Evolutionary conservation across 1,284 basidiomycete genomes (phyloP), one percentile per base, ranked within the genome.

Genomic region (Sporisorium graminicola): DNA sequence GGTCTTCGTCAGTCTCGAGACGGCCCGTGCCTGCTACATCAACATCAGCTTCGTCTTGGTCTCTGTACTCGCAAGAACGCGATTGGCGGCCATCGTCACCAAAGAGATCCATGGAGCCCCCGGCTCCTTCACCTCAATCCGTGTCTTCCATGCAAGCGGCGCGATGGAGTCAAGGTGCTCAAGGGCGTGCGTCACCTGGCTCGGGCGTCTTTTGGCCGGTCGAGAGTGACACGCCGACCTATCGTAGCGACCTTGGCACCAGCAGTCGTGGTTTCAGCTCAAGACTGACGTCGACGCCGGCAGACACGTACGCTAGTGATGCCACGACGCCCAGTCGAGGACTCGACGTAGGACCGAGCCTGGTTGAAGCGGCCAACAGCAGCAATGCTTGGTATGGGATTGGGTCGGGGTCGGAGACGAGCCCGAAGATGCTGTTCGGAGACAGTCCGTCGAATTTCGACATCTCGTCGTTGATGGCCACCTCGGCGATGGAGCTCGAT

Each of bases 401-500:
- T 20, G 49, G 54, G 10, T 64, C 63, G 2, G 49, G 54, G 10
- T 64, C 63, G 2, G 64, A 67, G 35, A 58, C 60, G 10, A 75
- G 73, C 31, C 73, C 73, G 1, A 70, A 60, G 31, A 37, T 52
- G 14, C 10, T 75, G 31, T 70, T 75, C 53, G 64, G 69, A 1
- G 63, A 76, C 57, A 76, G 74, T 46, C 74, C 74, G 20, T 72
- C 69, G 16, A 68, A 76, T 26, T 53, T 76, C n/a, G 74, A 76
- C 35, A 72, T 72, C 29, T 71, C 65, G 5, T 76, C 74, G 8
- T 53, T 76, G 46, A 76, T 76, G 74, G 74, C 74, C 8, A 51
- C 62, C 1, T 76, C 74, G n/a, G 74, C 74, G 40, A 76, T 76
- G 74, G 74, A 76, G 57, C 65, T 76, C 12, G 74, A 76, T 40